Base-by-base conservation (phyloP, 2,329 filamentous ascomycete species). In the Fusarium fujikuroi region DNA sequence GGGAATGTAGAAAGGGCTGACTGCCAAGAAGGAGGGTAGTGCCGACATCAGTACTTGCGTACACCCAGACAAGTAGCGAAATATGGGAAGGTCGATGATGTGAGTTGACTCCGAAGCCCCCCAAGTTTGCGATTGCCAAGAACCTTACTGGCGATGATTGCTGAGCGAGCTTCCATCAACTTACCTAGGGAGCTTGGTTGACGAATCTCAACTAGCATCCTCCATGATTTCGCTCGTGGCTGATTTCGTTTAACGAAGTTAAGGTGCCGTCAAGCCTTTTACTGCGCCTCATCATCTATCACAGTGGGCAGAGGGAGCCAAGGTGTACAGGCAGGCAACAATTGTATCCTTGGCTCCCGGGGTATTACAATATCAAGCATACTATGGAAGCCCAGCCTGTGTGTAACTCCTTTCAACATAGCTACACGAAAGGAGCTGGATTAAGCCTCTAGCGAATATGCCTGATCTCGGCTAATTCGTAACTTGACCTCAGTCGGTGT, bases 341-440 rank as follows among this genome's bases (percentile, higher is more conserved):
- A 19, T 36, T 32, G 32, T 37, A 42, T 34, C 32, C 44, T 58
- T 46, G 39, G 5, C 34, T 30, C 32, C 56, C 32, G 56, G 23
- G n/a, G 56, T 59, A 37, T 28, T 30, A 37, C 56, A 59, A 23
- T 49, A 49, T 49, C 30, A 49, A 49, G n/a, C 40, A 25, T 32
- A 25, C 30, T 34, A n/a, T 50, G 19, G 18, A 28, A 46, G 1
- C 11, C 7, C n/a, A 59, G 16, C 23, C 15, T 30, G 9, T 6
- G 63, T 66, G 63, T 64, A 23, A 56, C 63, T 32, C 11, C 14
- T 18, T 5, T 9, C 5, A 37, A 28, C 6, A 46, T 11, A n/a
- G 61, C 56, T 42, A 63, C 61, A 62, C 61, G 34, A 30, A 47
- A 11, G 7, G 14, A 62, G 43, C 23, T 42, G 37, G 47, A 63